These are phyloP conservation scores for Hysterium pulicare DNA, from an alignment of 2,329 filamentous ascomycete species.

Conservation along the genomic window DNA sequence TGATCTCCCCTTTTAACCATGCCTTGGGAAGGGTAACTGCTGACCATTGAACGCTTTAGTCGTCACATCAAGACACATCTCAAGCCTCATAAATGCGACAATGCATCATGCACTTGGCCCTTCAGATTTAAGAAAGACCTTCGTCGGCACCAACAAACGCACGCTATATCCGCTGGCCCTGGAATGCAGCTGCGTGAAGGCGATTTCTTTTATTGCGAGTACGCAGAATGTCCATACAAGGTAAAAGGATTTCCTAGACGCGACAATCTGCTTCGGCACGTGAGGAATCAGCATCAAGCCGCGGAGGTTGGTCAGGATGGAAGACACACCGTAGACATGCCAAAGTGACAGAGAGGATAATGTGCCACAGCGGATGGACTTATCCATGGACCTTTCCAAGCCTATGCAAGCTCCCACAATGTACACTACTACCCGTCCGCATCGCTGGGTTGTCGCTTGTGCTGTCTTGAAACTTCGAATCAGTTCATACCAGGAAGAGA, in stretches of 20 bases:
- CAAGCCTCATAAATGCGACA: conserved; percentile 1
- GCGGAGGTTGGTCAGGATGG: conserved; percentile 6
- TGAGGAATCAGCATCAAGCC: conserved; percentile 6
- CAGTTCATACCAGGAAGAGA: too few species aligned
- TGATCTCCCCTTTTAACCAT: not conserved
- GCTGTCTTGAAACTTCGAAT: too few species aligned
- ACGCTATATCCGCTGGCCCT: not conserved
- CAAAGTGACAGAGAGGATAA: not conserved
- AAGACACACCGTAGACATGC: not conserved
- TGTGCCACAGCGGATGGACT: not conserved
- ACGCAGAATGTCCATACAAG: not conserved
- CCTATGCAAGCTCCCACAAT: not conserved
- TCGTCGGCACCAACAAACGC: not conserved
- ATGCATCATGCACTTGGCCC: conserved; percentile 1
- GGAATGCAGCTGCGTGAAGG: conserved; percentile 3
- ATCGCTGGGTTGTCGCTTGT: too few species aligned
- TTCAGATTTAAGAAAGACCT: conserved; percentile 4
- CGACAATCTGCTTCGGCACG: conserved; percentile 8
- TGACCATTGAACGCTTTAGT: not conserved
- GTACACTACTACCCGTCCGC: not conserved
- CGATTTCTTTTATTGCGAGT: conserved; percentile 4
- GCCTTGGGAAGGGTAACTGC: not conserved
- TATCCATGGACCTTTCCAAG: not conserved
- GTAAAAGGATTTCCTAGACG: conserved; percentile 5
- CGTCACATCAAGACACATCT: not conserved